A percentile compares a stretch with the other conserved stretches of the same genome.
Conservation (phyloP, 2,329 filamentous ascomycete species). For the Tolypocladium tundrense region DNA sequence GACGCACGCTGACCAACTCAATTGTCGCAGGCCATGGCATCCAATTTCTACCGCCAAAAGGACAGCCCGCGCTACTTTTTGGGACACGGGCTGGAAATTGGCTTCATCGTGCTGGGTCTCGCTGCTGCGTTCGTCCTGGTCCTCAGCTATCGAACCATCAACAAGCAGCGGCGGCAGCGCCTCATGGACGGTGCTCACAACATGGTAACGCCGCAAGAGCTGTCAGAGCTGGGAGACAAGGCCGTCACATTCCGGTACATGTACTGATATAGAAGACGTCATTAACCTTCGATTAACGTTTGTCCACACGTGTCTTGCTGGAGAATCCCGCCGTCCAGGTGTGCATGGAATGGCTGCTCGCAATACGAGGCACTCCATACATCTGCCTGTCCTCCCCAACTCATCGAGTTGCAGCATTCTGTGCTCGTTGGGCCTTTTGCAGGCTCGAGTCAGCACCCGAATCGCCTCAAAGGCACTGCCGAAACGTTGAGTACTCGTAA, state of each 20-base stretch:
- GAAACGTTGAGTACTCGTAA: not conserved
- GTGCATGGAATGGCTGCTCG: not conserved
- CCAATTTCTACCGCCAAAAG: conserved; percentile 55
- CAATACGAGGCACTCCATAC: not conserved
- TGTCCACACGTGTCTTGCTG: not conserved
- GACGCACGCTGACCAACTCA: not conserved
- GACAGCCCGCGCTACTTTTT: conserved; percentile 39
- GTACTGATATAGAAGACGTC: conserved; percentile 14
- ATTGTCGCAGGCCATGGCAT: conserved; percentile 48
- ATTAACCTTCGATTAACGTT: not conserved
- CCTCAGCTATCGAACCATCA: conserved; percentile 45
- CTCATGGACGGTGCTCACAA: conserved; percentile 25
- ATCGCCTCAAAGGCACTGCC: not conserved
- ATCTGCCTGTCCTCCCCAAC: not conserved
- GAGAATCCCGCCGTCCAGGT: not conserved
- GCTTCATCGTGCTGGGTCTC: conserved; percentile 35
- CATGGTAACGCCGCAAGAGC: conserved; percentile 25
- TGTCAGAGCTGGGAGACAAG: conserved; percentile 47
- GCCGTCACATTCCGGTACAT: conserved; percentile 53
- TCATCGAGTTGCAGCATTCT: not conserved
- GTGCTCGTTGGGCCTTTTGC: not conserved
- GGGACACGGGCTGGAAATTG: conserved; percentile 40
- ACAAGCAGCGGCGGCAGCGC: conserved; percentile 42
- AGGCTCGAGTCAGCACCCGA: not conserved
- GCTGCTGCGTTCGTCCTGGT: conserved; percentile 32